Evolutionary conservation across 495 filamentous ascomycete genomes (phyloP).

Genomic region (Lasiosphaeria hispida): DNA sequence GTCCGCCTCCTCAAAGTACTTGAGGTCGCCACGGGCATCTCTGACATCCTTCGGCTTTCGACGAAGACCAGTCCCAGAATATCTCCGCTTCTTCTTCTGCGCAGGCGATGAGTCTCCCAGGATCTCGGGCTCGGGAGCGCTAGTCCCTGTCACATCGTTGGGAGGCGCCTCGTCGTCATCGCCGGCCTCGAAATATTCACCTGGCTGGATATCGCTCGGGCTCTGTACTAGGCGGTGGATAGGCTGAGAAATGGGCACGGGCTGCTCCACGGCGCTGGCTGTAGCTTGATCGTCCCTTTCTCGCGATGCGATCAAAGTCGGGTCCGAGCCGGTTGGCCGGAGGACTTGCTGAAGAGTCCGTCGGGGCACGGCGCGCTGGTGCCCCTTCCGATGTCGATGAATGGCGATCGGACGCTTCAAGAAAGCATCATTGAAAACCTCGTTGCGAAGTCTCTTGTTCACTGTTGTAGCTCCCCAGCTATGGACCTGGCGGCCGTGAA

Average conservation of each 20-base stretch:
- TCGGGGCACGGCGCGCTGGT: slow-evolving; percentile 56
- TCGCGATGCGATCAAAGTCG: slow-evolving; percentile 20
- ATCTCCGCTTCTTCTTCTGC: slow-evolving; percentile 56
- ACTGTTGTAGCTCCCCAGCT: slow-evolving; percentile 97
- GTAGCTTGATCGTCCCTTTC: slow-evolving; percentile 14
- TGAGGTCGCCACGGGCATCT: slow-evolving; percentile 63
- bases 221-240: slow-evolving; percentile 24
- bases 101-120: slow-evolving; percentile 36
- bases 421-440: slow-evolving; percentile 94
- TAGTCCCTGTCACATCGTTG: slow-evolving; percentile 52
- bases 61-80: slow-evolving; percentile 76
- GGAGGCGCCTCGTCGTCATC: slow-evolving; percentile 30
- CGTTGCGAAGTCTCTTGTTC: slow-evolving; percentile 81
- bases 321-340: slow-evolving; percentile 34
- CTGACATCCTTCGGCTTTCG: slow-evolving; percentile 64
- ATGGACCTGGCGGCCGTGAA: slow-evolving; percentile 53
- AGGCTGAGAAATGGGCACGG: slow-evolving; percentile 2
- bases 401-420: slow-evolving; percentile 70
- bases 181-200: slow-evolving; percentile 4
- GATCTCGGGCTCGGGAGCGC: slow-evolving; percentile 55
- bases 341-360: slow-evolving; percentile 40
- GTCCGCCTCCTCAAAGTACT: slow-evolving; percentile 74
- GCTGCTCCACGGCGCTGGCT: slow-evolving; percentile 3
- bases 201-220: slow-evolving; percentile 31
- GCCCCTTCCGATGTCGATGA: slow-evolving; percentile 57